phyloP scores from a whole-genome alignment of 495 filamentous ascomycete species.

The Talaromyces borbonicus region DNA sequence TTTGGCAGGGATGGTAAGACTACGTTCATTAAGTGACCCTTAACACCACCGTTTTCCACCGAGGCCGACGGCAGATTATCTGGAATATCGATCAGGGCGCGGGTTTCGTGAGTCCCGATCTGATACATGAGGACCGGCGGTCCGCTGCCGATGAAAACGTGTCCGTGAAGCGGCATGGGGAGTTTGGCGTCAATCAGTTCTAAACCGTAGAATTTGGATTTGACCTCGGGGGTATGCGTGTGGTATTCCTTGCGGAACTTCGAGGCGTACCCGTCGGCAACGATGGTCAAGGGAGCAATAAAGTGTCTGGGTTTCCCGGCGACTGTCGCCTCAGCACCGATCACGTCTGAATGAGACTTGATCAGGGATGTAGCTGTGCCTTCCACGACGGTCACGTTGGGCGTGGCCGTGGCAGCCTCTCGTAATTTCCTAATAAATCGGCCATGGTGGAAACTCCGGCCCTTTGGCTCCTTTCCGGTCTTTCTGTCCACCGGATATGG shows the following conservation, averaged over 20 bases:
- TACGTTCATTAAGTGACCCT: conserved; percentile 64
- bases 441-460: conserved; percentile 73
- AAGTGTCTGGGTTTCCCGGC: conserved; percentile 59
- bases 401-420: conserved; percentile 51
- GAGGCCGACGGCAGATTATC: conserved; percentile 64
- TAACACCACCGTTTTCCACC: conserved; percentile 64
- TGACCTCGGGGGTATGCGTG: conserved; percentile 53
- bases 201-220: conserved; percentile 81
- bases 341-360: conserved; percentile 49
- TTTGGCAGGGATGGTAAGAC: conserved; percentile 70
- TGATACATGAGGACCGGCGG: conserved; percentile 89
- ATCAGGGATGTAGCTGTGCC: conserved; percentile 57
- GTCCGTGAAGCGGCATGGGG: conserved; percentile 63
- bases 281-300: conserved; percentile 77
- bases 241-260: conserved; percentile 83
- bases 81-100: conserved; percentile 85
- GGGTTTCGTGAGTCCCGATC: conserved; percentile 90
- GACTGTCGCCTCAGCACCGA: conserved; percentile 66
- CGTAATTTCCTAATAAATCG: conserved; percentile 71
- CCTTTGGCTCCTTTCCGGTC: conserved; percentile 41
- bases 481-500: conserved; percentile 47
- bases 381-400: conserved; percentile 66
- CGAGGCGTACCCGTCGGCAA: conserved; percentile 88
- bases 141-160: conserved; percentile 73
- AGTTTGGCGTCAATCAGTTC: conserved; percentile 82